Evolutionary conservation across 495 filamentous ascomycete species (phyloP).

Genomic region (Alectoria sarmentosa): DNA sequence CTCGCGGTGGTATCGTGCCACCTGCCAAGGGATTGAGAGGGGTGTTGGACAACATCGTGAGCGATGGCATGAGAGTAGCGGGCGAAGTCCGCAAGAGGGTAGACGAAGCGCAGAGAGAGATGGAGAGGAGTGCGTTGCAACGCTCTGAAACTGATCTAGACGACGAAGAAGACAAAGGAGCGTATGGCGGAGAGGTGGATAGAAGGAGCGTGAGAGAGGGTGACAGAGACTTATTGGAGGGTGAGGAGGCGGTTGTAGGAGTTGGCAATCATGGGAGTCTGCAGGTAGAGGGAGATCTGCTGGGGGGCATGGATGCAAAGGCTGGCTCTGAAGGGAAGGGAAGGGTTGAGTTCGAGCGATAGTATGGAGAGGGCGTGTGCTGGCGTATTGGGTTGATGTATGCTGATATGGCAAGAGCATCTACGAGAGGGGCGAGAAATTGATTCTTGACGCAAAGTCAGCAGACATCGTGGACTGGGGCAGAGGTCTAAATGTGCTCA

Average conservation of each 20-base stretch:
- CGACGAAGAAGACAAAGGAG: slow-evolving; percentile 42
- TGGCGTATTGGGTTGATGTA: background rate
- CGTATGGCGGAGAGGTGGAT: slow-evolving; percentile 48
- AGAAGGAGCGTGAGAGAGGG: slow-evolving; percentile 60
- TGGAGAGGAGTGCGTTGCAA: slow-evolving; percentile 67
- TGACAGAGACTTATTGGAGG: slow-evolving; percentile 71
- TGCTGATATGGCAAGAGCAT: background rate
- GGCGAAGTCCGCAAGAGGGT: slow-evolving; percentile 83
- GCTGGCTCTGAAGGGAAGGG: slow-evolving; percentile 17
- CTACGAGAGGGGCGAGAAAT: background rate
- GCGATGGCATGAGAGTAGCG: slow-evolving; percentile 91
- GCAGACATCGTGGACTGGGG: background rate
- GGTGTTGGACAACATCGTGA: slow-evolving; percentile 93
- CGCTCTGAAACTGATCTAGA: slow-evolving; percentile 67
- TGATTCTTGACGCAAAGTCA: background rate
- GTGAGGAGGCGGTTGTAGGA: slow-evolving; percentile 65
- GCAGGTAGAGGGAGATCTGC: slow-evolving; percentile 18
- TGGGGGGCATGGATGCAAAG: slow-evolving; percentile 19
- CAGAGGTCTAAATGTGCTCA: background rate
- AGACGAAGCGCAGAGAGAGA: slow-evolving; percentile 84
- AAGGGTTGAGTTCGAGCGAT: slow-evolving; percentile 32
- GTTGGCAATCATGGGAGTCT: slow-evolving; percentile 25
- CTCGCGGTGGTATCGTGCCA: slow-evolving; percentile 47
- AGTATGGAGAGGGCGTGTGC: background rate
- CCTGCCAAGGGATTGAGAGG: slow-evolving; percentile 76